phyloP scores from a whole-genome alignment of 1,139 yeast species.

The Diutina catenulata region DNA sequence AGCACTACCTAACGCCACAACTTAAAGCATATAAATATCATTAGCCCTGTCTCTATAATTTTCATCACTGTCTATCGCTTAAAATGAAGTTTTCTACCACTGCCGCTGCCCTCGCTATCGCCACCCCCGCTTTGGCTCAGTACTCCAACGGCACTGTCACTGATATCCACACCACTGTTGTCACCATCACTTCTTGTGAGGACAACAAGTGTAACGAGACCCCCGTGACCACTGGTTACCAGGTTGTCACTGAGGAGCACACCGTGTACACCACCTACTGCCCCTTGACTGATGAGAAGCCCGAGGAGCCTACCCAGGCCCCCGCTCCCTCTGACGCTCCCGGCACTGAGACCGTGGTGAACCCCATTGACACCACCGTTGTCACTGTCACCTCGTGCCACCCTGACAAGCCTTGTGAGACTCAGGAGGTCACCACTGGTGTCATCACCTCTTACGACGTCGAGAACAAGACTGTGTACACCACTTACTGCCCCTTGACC shows the following conservation, averaged over 20 bases:
- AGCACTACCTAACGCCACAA: conserved; percentile 49
- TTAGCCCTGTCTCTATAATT: background rate
- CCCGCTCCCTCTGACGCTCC: background rate
- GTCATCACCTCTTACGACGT: background rate
- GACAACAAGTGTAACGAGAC: background rate
- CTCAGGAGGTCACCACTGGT: too few relatives aligned
- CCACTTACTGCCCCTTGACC: conserved; percentile 16
- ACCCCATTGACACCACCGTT: conserved; percentile 11
- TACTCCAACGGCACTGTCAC: background rate
- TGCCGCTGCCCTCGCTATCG: conserved; percentile 14
- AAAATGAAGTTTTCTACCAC: conserved; percentile 19
- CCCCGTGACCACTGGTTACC: conserved; percentile 8
- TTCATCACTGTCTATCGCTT: background rate
- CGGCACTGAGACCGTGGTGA: too few relatives aligned
- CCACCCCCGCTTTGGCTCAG: conserved; percentile 8
- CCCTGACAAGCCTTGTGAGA: conserved; percentile 13
- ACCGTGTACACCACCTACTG: conserved; percentile 3
- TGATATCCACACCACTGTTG: background rate
- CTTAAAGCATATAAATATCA: background rate
- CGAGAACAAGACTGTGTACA: conserved; percentile 13
- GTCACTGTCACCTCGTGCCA: conserved; percentile 23
- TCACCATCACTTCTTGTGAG: conserved; percentile 2
- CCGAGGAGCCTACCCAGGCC: background rate
- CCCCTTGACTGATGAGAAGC: conserved; percentile 8
- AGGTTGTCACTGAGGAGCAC: conserved; percentile 9